Evolutionary conservation across 2,329 filamentous ascomycete genomes (phyloP).

Genomic region (Aspergillus phoenicis): DNA sequence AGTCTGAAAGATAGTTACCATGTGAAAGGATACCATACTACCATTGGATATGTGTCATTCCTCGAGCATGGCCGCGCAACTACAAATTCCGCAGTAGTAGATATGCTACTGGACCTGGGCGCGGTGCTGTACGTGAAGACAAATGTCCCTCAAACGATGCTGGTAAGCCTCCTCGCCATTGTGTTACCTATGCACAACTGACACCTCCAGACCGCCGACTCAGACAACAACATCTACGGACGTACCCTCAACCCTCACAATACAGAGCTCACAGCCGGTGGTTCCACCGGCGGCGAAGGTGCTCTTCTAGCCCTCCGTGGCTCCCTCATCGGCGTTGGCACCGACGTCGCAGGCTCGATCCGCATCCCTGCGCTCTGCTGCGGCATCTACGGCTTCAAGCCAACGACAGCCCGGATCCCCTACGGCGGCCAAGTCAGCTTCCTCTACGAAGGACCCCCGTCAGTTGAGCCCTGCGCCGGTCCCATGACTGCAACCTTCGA

Average conservation of each 20-base stretch:
- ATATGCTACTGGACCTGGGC: conserved; percentile 23
- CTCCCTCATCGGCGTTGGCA: conserved; percentile 34
- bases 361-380: conserved; percentile 37
- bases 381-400: conserved; percentile 37
- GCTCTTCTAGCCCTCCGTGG: conserved; percentile 37
- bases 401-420: conserved; percentile 30
- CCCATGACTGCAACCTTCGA: conserved; percentile 16
- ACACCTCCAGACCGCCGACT: conserved; percentile 16
- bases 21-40: conserved; percentile 25
- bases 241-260: conserved; percentile 27
- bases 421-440: conserved; percentile 26
- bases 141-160: conserved; percentile 33
- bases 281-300: conserved; percentile 34
- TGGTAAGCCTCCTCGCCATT: conserved; percentile 15
- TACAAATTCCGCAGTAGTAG: conserved; percentile 19
- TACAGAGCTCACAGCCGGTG: conserved; percentile 23
- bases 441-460: conserved; percentile 12
- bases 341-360: conserved; percentile 39
- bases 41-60: conserved; percentile 26
- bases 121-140: conserved; percentile 34
- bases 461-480: conserved; percentile 16
- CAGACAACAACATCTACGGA: conserved; percentile 28
- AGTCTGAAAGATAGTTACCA: conserved; percentile 39
- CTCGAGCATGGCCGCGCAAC: conserved; percentile 16
- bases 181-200: background rate